These are phyloP conservation scores for Aspergillus pseudoglaucus DNA, from an alignment of 2,329 filamentous ascomycete species.

Conservation along the genomic window DNA sequence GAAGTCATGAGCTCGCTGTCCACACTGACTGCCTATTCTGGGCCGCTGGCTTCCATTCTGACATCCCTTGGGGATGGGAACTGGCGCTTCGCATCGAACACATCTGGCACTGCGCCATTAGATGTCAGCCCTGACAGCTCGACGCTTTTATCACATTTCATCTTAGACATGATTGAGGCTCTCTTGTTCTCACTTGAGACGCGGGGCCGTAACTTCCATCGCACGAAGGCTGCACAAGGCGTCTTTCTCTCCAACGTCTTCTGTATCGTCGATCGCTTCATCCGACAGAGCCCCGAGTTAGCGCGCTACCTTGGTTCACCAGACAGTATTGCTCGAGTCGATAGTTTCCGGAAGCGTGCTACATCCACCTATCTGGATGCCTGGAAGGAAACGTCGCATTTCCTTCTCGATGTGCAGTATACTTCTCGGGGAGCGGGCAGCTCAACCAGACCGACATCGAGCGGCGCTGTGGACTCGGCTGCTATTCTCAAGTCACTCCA, in stretches of 20 bases:
- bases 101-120: conserved; percentile 65
- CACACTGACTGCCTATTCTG: conserved; percentile 78
- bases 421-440: conserved; percentile 59
- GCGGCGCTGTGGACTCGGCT: conserved; percentile 62
- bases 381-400: conserved; percentile 79
- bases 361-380: conserved; percentile 74
- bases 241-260: conserved; percentile 90
- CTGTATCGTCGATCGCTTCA: conserved; percentile 74
- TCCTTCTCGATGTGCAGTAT: conserved; percentile 85
- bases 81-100: conserved; percentile 62
- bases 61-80: conserved; percentile 88
- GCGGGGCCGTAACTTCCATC: conserved; percentile 66
- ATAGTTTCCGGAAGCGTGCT: conserved; percentile 82
- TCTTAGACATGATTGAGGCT: conserved; percentile 77
- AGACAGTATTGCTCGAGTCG: conserved; percentile 60
- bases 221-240: conserved; percentile 70
- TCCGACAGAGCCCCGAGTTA: conserved; percentile 69
- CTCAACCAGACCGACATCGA: conserved; percentile 61
- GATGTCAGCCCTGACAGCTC: conserved; percentile 84
- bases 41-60: conserved; percentile 81
- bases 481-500: conserved; percentile 76
- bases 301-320: conserved; percentile 59
- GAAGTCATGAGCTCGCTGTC: conserved; percentile 84
- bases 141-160: conserved; percentile 84
- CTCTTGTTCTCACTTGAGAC: conserved; percentile 69